Evolutionary conservation across 257 asterid genomes (phyloP), one percentile per base, ranked within the genome.

Genomic region (Nicotiana undulata): DNA sequence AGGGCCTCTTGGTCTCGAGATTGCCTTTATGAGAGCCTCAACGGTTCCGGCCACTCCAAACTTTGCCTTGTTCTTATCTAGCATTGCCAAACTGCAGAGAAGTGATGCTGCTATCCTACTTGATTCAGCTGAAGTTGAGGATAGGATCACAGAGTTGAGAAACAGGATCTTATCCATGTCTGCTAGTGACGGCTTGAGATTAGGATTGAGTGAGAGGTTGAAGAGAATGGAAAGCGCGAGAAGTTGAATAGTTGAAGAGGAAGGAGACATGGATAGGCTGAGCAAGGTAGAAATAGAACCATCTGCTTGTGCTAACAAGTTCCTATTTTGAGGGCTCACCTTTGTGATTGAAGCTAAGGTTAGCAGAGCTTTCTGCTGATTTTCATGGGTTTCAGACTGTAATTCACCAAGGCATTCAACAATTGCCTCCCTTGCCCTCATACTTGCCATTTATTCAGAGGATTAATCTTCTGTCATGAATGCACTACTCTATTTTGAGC

Each of bases 1-100:
- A 26, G 89, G 88, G 67, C 82, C 58, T 9, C 83, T 61, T 0
- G 88, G 87, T 31, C 84, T 85, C 28, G 87, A 87, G 10, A 92
- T 85, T 5, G 93, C 91, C 44, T 80, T 85, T 79, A 92, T 83
- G 2, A 92, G 87, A 52, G 84, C 85, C 90, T 92, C 84, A 78
- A 91, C 17, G 4, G 90, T 89, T 28, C 98, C 97, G 0, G 90
- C 90, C 22, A 92, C 96, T 3, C 97, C 98, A 37, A 93, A 88
- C 77, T 92, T 92, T 13, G 97, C 97, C 81, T 93, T 93, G 76
- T 93, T 93, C 65, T 89, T 93, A 79, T 93, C 91, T 63, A 90
- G 66, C 96, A 92, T 93, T 84, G 97, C 98, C 64, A 93, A 75
- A 83, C 98, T 93, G 84, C 98, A 92, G 13, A 93, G 81, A 80